Base-by-base conservation (phyloP, 2,329 filamentous ascomycete species). In the Fusarium tjaetaba region DNA sequence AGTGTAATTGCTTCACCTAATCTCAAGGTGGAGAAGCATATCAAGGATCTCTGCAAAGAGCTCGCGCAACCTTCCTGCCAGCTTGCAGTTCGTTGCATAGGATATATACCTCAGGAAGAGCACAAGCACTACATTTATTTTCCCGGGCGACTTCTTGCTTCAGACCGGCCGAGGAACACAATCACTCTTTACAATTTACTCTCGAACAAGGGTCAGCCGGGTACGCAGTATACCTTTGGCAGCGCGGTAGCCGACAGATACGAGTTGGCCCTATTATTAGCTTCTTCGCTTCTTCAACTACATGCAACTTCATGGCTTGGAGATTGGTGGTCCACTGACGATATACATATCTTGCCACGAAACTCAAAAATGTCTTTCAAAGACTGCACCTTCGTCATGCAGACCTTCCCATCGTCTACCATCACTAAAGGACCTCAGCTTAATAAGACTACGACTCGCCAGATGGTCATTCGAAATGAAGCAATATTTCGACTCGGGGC, bases 81-180 rank as follows among this genome's bases (percentile, higher is more conserved):
- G 20, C 7, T 10, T 5, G 8, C 26, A 20, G 1, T 13, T 3
- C n/a, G 1, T 11, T 53, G 49, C 9, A 53, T 38, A 22, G 49
- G 49, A 22, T 39, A 38, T 16, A 22, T 53, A 4, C 32, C 15
- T 16, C 5, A 53, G 10, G 16, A 38, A 10, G 49, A 53, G 18
- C 49, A 38, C 32, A 53, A n/a, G 9, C 51, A 53, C 6, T 53
- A 39, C 15, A 39, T 53, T 22, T 36, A 53, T 11, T 3, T 53
- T 4, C 51, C 51, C 6, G 7, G 6, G 24, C 24, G 14, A 1
- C 4, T 4, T 22, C 24, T 26, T 0, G 3, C 3, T 14, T 22
- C 13, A n/a, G 18, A 9, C 2, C 4, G 24, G 18, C 24, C 24
- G 1, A 4, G 51, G 9, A 4, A 39, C 10, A 53, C 51, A 28